Evolutionary conservation across 148 eudicot genomes (phyloP).

Genomic region (Spergularia marina): DNA sequence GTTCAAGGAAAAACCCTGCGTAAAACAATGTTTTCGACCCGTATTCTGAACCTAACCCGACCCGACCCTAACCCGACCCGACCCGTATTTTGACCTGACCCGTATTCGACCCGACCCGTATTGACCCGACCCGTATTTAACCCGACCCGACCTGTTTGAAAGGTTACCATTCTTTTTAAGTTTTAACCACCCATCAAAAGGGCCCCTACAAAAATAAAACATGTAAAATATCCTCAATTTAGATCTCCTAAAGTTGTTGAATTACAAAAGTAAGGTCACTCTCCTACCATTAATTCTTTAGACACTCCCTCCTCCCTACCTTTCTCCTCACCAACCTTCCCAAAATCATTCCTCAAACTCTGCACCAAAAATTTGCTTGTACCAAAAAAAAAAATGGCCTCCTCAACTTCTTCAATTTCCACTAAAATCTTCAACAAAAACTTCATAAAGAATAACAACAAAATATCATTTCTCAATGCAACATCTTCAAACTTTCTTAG

Average conservation of each 20-base stretch:
- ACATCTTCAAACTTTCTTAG: not conserved
- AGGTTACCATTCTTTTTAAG: not conserved
- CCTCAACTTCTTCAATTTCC: constrained; percentile 15
- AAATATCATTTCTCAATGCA: not conserved
- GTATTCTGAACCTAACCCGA: too few relatives aligned
- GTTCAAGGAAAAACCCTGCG: too few relatives aligned
- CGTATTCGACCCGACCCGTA: too few relatives aligned
- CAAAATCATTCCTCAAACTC: too few relatives aligned
- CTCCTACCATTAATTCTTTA: not conserved
- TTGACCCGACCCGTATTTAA: too few relatives aligned
- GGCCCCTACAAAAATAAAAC: not conserved
- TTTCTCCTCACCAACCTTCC: not conserved
- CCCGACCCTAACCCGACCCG: too few relatives aligned
- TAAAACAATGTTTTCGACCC: too few relatives aligned
- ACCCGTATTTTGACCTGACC: too few relatives aligned
- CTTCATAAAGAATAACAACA: not conserved
- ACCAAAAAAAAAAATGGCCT: constrained; percentile 17
- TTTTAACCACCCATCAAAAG: not conserved
- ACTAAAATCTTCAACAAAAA: constrained; percentile 4
- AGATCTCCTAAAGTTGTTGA: constrained; percentile 8
- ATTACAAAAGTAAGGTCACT: not conserved
- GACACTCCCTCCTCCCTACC: not conserved
- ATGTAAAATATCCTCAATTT: not conserved
- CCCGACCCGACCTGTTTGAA: too few relatives aligned
- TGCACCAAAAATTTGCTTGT: not conserved